These are phyloP conservation scores for Scutellaria minor DNA, from an alignment of 257 asterid genomes.

Conservation along the genomic window DNA sequence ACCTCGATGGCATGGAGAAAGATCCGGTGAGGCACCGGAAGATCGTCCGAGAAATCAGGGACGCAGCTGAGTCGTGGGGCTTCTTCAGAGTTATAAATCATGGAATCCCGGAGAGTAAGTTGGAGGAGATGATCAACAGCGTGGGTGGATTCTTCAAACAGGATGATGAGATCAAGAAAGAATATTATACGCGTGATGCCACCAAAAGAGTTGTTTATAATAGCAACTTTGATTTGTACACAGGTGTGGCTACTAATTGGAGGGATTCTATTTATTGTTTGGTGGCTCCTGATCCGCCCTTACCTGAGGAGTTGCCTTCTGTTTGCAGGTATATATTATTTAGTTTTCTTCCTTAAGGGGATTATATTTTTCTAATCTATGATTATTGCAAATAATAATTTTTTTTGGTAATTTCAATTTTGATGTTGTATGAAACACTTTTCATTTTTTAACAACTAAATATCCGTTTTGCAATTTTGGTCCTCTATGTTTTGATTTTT, in stretches of 20 bases:
- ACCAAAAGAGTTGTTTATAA: slow-evolving; percentile 20
- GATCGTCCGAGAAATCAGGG: background rate
- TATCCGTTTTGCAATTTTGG: no score
- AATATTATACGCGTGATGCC: slow-evolving; percentile 38
- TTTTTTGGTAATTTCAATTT: no score
- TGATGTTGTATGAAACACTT: no score
- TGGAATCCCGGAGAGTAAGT: slow-evolving; percentile 30
- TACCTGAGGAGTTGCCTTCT: slow-evolving; percentile 43
- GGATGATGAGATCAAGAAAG: slow-evolving; percentile 38
- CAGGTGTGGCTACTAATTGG: slow-evolving; percentile 37
- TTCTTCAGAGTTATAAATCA: slow-evolving; percentile 46
- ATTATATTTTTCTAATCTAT: no score
- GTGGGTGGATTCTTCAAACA: slow-evolving; percentile 41
- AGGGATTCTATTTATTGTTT: slow-evolving; percentile 28
- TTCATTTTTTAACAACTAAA: no score
- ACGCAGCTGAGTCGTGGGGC: slow-evolving; percentile 40
- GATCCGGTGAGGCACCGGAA: background rate
- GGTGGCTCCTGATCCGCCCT: slow-evolving; percentile 36
- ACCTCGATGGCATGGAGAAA: background rate
- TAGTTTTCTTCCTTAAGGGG: no score
- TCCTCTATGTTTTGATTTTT: no score
- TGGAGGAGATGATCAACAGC: slow-evolving; percentile 40
- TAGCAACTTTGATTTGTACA: slow-evolving; percentile 37
- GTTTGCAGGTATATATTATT: slow-evolving; percentile 22
- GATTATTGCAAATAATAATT: no score